phyloP scores from a whole-genome alignment of 208 protist species.

The Leishmania martiniquensis region DNA sequence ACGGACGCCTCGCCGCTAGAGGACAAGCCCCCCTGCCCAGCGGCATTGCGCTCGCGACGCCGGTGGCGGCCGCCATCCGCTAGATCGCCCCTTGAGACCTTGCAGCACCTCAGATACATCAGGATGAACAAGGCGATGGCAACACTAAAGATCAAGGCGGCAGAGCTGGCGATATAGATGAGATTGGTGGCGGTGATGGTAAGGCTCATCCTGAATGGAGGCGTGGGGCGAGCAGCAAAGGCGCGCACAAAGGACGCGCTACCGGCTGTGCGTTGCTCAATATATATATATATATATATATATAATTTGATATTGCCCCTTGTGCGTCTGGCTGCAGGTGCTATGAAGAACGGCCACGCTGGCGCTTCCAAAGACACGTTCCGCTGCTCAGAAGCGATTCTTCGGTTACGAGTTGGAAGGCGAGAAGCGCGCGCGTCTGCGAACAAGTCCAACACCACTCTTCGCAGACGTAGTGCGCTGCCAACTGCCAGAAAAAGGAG shows the following conservation, averaged over 20 bases:
- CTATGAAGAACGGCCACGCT: neutral
- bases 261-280: neutral
- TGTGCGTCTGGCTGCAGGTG: too few relatives aligned
- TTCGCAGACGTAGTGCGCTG: neutral
- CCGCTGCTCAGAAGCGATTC: neutral
- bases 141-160: neutral
- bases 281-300: too few relatives aligned
- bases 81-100: neutral
- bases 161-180: neutral
- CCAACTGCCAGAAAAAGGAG: neutral
- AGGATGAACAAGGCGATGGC: neutral
- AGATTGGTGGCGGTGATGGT: neutral
- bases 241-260: neutral
- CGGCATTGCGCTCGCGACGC: neutral
- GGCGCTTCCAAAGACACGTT: neutral
- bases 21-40: neutral
- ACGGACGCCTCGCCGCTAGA: neutral
- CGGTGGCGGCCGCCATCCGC: neutral
- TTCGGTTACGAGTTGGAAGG: neutral
- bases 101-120: neutral
- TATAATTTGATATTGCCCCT: too few relatives aligned
- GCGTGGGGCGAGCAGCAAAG: neutral
- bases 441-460: neutral
- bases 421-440: neutral
- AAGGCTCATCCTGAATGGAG: neutral